Conservation (phyloP, 2,329 filamentous ascomycete species). For the Colletotrichum musicola region DNA sequence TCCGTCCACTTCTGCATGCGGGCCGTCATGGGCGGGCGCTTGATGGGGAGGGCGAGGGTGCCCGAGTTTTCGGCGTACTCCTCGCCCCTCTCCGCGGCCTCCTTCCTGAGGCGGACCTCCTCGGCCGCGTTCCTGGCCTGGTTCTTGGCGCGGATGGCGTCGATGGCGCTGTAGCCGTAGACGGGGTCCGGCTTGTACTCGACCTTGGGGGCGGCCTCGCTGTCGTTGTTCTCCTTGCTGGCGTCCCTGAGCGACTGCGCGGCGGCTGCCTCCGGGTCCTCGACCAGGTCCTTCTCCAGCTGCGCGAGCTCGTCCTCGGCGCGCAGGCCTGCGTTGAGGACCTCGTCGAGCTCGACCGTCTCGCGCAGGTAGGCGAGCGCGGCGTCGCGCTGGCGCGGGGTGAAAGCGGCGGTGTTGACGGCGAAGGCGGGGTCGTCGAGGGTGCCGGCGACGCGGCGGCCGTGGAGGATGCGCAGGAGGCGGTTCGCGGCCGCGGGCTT, state of each 20-base stretch:
- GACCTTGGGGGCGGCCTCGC: constrained; percentile 30
- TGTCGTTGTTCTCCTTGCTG: constrained; percentile 35
- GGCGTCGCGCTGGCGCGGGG: constrained; percentile 54
- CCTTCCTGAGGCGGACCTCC: constrained; percentile 57
- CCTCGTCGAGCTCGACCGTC: constrained; percentile 69
- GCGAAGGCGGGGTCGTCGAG: constrained; percentile 69
- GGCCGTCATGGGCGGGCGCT: constrained; percentile 55
- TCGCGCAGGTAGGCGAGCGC: constrained; percentile 69
- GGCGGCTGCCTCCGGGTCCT: constrained; percentile 39
- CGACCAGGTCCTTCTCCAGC: constrained; percentile 57
- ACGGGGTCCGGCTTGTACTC: constrained; percentile 58
- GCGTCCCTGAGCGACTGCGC: background rate
- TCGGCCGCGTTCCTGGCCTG: constrained; percentile 62
- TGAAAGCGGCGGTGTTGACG: constrained; percentile 61
- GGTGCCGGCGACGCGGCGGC: constrained; percentile 73
- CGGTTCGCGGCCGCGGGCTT: constrained; percentile 61
- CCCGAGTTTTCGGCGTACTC: constrained; percentile 46
- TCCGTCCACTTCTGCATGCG: constrained; percentile 57
- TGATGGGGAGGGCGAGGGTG: constrained; percentile 55
- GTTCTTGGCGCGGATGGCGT: constrained; percentile 68
- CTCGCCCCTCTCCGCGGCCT: constrained; percentile 42
- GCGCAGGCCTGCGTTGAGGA: constrained; percentile 70
- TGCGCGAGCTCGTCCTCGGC: constrained; percentile 72
- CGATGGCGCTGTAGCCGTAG: constrained; percentile 70
- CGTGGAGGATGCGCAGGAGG: constrained; percentile 70